Percentiles rank a stretch among this genome's conserved stretches.
phyloP scores from a whole-genome alignment of 805 yeast genomes.

The Clavispora fructus region DNA sequence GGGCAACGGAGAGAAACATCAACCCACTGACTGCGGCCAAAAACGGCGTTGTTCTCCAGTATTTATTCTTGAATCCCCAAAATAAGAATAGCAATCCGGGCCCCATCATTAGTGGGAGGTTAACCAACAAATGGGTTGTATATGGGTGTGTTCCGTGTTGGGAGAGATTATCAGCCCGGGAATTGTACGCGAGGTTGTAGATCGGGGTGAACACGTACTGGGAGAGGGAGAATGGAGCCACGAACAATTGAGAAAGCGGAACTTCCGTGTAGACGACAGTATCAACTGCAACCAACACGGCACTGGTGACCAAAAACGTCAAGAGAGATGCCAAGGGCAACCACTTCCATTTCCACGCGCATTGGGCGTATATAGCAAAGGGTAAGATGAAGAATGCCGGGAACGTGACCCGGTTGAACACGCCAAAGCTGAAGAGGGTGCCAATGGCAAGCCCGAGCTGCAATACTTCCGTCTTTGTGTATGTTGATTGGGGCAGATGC shows the following conservation, averaged over 20 bases:
- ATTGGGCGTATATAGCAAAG: constrained; percentile 38
- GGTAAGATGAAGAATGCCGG: constrained; percentile 72
- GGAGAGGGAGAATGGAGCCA: constrained; percentile 10
- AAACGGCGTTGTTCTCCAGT: constrained; percentile 50
- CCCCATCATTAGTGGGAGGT: constrained; percentile 77
- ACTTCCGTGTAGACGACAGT: constrained; percentile 36
- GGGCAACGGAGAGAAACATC: constrained; percentile 57
- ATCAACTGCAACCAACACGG: constrained; percentile 46
- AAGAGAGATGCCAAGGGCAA: constrained; percentile 20
- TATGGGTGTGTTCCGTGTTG: constrained; percentile 80
- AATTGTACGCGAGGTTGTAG: constrained; percentile 73
- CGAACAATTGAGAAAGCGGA: constrained; percentile 1
- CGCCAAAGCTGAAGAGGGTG: constrained; percentile 52
- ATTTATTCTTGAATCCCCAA: constrained; percentile 27
- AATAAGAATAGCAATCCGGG: constrained; percentile 54
- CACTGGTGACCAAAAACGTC: constrained; percentile 33
- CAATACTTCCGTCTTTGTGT: constrained; percentile 9
- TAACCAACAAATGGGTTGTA: constrained; percentile 68
- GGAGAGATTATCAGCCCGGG: constrained; percentile 51
- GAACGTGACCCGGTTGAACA: constrained; percentile 83
- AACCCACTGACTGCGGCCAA: constrained; percentile 61
- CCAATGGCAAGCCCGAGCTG: constrained; percentile 36
- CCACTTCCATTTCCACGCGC: constrained; percentile 31
- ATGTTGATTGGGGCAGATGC: constrained; percentile 5
- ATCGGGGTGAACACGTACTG: constrained; percentile 61